These are phyloP conservation scores for Pseudogymnoascus sp. DNA, from an alignment of 2,329 filamentous ascomycete genomes.

Conservation along the genomic window DNA sequence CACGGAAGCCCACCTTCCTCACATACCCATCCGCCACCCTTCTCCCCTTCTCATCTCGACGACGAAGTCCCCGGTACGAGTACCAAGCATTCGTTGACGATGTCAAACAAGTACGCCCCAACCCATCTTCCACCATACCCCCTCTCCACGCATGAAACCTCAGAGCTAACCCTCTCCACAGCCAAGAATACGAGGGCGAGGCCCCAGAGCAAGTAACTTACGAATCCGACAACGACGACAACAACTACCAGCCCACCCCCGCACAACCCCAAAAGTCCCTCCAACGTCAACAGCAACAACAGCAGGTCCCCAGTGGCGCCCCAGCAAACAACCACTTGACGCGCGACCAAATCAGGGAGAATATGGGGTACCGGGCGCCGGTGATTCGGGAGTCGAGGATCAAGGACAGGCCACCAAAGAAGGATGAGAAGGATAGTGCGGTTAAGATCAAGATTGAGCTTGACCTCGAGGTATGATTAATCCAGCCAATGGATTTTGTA, in stretches of 20 bases:
- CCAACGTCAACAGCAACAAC: neutral
- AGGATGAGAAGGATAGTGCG: constrained; percentile 32
- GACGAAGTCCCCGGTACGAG: neutral
- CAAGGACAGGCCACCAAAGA: constrained; percentile 31
- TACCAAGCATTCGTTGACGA: neutral
- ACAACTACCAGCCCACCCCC: neutral
- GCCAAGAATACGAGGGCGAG: neutral
- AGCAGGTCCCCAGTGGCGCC: neutral
- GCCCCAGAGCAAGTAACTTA: neutral
- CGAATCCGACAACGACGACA: neutral
- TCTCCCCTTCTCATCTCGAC: neutral
- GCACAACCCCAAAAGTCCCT: neutral
- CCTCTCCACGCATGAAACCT: neutral
- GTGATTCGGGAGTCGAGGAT: constrained; percentile 33
- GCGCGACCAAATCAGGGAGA: constrained; percentile 18
- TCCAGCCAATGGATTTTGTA: constrained; percentile 21
- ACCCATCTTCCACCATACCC: neutral
- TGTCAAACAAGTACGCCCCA: neutral
- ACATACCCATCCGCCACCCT: neutral
- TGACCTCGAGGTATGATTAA: constrained; percentile 30
- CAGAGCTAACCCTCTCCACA: neutral
- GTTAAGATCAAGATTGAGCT: constrained; percentile 38
- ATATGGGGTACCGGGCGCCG: constrained; percentile 25
- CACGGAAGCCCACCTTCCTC: neutral
- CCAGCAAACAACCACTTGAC: neutral